Conservation (phyloP, 768 basidiomycete genomes). For the Stropharia rugosoannulata region DNA sequence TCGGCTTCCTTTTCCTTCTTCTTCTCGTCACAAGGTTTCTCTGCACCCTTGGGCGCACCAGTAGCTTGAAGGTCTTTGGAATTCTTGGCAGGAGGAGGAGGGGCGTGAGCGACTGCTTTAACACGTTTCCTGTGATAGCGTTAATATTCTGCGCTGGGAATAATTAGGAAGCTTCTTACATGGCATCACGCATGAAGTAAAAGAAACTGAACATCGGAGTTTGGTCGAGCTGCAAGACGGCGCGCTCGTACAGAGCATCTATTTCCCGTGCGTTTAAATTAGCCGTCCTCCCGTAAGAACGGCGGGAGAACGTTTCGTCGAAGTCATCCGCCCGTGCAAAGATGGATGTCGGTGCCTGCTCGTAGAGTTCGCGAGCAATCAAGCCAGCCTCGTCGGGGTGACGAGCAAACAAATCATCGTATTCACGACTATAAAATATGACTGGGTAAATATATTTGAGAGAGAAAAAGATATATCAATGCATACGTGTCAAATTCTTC, state of each 20-base stretch:
- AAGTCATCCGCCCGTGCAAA: constrained; percentile 1
- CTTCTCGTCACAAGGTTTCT: too few species aligned
- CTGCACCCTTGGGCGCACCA: too few species aligned
- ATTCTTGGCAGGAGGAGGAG: too few species aligned
- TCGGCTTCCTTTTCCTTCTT: too few species aligned
- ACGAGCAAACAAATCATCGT: constrained; percentile 13
- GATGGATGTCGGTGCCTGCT: not conserved
- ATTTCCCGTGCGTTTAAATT: not conserved
- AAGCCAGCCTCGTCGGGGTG: constrained; percentile 14
- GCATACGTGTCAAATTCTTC: constrained; percentile 15
- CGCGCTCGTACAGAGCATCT: not conserved
- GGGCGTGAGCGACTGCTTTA: not conserved
- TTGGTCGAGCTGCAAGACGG: not conserved
- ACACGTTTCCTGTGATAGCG: not conserved
- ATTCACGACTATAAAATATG: constrained; percentile 11
- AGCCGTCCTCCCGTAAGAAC: not conserved
- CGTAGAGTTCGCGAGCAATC: constrained; percentile 7
- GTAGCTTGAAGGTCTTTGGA: too few species aligned
- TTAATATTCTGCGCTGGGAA: not conserved
- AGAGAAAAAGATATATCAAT: not conserved
- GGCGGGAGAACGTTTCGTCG: not conserved
- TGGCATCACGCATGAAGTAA: constrained; percentile 3
- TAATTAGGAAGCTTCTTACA: not conserved
- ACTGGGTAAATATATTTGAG: not conserved
- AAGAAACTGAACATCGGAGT: not conserved